A percentile compares a stretch with the other conserved stretches of the same genome.
Evolutionary conservation across 768 basidiomycete genomes (phyloP).

Genomic region (Boletus rubropictus): DNA sequence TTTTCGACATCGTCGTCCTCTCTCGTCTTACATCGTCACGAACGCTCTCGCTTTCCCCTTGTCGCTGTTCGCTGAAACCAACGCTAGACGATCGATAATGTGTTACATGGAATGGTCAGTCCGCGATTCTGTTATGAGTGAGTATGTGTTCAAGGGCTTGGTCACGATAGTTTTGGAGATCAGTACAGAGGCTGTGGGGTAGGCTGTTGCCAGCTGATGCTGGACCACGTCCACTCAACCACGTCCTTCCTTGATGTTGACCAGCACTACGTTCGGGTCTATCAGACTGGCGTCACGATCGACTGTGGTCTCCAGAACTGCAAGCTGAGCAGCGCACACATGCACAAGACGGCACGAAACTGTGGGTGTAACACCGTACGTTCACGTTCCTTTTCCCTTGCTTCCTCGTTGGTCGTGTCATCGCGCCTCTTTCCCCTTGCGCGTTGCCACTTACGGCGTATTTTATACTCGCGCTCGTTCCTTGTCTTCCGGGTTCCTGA

Average conservation of each 20-base stretch:
- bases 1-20: background rate
- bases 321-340: conserved; percentile 50
- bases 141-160: conserved; percentile 7
- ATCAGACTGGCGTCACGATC: conserved; percentile 53
- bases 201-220: conserved; percentile 5
- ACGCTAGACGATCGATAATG: conserved; percentile 32
- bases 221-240: conserved; percentile 3
- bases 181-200: conserved; percentile 41
- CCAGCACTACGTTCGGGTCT: conserved; percentile 60
- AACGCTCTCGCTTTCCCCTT: background rate
- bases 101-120: conserved; percentile 55
- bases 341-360: conserved; percentile 51
- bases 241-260: background rate
- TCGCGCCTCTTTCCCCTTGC: background rate
- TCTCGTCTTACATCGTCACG: background rate
- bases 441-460: background rate
- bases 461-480: background rate
- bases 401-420: background rate
- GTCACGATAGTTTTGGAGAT: conserved; percentile 32
- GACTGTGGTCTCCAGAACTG: conserved; percentile 53
- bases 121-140: background rate
- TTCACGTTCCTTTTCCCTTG: background rate
- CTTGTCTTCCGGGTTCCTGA: background rate
- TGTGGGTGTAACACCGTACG: conserved; percentile 49
- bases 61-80: conserved; percentile 1